These are phyloP conservation scores for Pleurozium schreberi DNA, from an alignment of 225 moss, liverwort and hornwort species.

Conservation along the genomic window DNA sequence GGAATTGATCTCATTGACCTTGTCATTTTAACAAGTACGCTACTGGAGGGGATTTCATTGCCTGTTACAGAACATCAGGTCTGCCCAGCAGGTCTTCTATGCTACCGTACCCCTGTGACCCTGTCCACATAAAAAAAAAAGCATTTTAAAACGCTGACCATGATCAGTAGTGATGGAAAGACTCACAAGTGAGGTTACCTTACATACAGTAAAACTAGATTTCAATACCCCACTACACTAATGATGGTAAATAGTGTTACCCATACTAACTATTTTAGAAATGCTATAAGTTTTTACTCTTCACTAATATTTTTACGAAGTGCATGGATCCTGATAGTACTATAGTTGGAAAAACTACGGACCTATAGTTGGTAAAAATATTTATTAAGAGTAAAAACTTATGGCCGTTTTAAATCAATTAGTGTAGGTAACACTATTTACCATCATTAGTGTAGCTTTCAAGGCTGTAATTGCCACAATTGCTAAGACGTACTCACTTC, in stretches of 20 bases:
- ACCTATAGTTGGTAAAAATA: no score
- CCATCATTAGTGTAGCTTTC: no score
- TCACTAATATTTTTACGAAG: no score
- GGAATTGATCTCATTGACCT: neutral
- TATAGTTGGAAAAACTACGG: no score
- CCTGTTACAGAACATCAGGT: neutral
- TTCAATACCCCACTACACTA: neutral
- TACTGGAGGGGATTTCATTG: neutral
- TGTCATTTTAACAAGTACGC: neutral
- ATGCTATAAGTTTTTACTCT: no score
- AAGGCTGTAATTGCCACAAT: neutral
- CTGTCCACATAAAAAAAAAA: neutral
- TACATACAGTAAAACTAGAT: no score
- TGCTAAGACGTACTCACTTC: neutral
- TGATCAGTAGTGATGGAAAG: neutral
- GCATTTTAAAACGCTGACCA: neutral
- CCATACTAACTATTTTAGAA: no score
- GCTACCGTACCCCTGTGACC: neutral
- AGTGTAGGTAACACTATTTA: no score
- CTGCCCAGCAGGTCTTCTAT: neutral
- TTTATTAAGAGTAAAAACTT: no score
- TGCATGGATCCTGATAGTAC: no score
- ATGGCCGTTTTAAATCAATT: no score
- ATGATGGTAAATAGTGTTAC: no score
- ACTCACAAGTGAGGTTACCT: neutral